Conservation (phyloP, 164 flowering plant genomes). For the Santalum album region DNA sequence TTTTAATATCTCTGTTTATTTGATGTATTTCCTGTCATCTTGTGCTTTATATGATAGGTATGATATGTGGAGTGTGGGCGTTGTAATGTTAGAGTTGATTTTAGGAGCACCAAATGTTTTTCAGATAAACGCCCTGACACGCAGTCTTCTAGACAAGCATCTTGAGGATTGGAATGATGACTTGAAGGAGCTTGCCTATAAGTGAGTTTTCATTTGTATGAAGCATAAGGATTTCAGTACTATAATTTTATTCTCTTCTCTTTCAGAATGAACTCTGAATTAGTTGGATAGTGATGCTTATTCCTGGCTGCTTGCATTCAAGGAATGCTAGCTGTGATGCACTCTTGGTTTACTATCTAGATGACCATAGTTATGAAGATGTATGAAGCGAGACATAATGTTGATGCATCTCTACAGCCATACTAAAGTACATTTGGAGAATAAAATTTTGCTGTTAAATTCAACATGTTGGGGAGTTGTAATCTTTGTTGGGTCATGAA, state of each 20-base stretch:
- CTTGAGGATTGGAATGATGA: constrained; percentile 82
- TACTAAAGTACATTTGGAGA: no score
- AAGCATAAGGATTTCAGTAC: constrained; percentile 2
- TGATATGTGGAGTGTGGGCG: constrained; percentile 99
- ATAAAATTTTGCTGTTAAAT: no score
- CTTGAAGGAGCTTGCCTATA: constrained; percentile 80
- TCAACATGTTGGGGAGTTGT: no score
- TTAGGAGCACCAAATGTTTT: constrained; percentile 92
- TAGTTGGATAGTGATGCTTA: neutral
- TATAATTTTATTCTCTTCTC: no score
- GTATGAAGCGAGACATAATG: no score
- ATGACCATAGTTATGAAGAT: neutral
- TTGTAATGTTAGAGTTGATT: constrained; percentile 84
- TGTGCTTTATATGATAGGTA: constrained; percentile 43
- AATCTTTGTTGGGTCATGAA: no score
- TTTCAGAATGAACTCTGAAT: neutral
- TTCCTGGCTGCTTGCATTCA: neutral
- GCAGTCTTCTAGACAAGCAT: constrained; percentile 70
- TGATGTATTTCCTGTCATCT: neutral
- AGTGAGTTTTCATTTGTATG: constrained; percentile 37
- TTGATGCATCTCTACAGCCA: no score
- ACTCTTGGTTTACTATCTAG: neutral
- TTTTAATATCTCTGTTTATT: neutral
- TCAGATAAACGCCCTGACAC: constrained; percentile 63
- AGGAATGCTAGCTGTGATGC: neutral